A percentile compares a stretch with the other conserved stretches of the same genome.
These are phyloP conservation scores for Eutrema yunnanense DNA, from an alignment of 345 rosid species.

Conservation along the genomic window DNA sequence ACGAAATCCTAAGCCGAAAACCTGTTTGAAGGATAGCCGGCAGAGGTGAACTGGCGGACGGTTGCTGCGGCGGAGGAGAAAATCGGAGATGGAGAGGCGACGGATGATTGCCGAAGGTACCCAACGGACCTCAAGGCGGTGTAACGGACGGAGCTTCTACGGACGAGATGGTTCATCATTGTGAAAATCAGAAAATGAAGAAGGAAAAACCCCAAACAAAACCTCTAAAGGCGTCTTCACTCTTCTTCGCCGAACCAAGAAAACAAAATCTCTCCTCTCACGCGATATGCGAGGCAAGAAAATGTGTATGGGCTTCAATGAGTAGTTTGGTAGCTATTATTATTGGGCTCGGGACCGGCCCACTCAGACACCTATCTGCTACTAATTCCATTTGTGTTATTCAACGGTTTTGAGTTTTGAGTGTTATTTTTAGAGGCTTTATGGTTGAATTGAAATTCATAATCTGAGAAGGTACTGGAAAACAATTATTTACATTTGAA, in stretches of 20 bases:
- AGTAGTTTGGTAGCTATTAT: not conserved
- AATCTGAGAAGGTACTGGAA: no score
- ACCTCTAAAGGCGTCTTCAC: not conserved
- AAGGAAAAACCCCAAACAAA: conserved; percentile 5
- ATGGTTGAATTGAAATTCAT: no score
- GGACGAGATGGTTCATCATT: conserved; percentile 25
- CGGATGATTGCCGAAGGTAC: conserved; percentile 24
- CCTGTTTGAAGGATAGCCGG: conserved; percentile 50
- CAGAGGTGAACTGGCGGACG: conserved; percentile 26
- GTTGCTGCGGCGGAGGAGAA: conserved; percentile 16
- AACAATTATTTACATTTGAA: no score
- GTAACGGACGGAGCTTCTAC: conserved; percentile 8
- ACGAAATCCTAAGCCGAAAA: not conserved
- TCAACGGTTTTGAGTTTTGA: no score
- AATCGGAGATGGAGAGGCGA: conserved; percentile 5
- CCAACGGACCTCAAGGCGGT: conserved; percentile 25
- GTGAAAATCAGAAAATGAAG: not conserved
- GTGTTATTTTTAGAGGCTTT: no score
- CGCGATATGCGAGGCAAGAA: not conserved
- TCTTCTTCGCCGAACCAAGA: not conserved
- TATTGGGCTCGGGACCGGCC: conserved; percentile 1
- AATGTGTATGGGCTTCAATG: not conserved
- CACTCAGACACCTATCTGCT: not conserved
- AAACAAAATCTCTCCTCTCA: not conserved
- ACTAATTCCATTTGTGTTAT: no score